Evolutionary conservation across 257 asterid species (phyloP), one percentile per base, ranked within the genome.

Genomic region (Verbena officinalis): DNA sequence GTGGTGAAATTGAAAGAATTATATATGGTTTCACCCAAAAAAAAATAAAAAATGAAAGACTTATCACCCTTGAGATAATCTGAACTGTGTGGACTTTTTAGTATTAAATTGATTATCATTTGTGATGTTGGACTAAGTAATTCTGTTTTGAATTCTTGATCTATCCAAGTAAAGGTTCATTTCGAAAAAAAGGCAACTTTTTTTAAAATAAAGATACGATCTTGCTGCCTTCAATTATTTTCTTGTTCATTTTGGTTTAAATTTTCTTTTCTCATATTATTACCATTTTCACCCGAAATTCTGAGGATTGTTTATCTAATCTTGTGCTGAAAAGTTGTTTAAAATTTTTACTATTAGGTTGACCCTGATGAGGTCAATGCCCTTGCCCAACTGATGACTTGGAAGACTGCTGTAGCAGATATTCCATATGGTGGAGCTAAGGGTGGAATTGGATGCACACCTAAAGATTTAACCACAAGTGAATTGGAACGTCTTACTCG

Each of bases 281-380:
- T 16, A 39, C 16, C n/a, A 33, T 21, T 30, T 36, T 48, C 16
- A 8, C 2, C 7, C 43, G 7, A 55, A 36, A 46, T 30, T 55
- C 4, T 5, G 4, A 9, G 54, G 52, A 12, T 16, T 11, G 16
- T 5, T 24, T 20, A 4, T 42, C 23, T 22, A 43, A 19, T 17
- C 50, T 71, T 48, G 7, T 64, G 21, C 69, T 71, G 61, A 71
- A 62, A 13, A 75, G 69, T 58, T 64, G 4, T 17, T 55, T 15
- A 38, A 27, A 31, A 30, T 58, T 38, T 30, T 40, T 48, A 16
- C 63, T 43, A 11, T 67, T 38, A 87, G 93, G 96, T 87, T 74
- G 95, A 85, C 45, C 89, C 78, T 1, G 96, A 88, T 74, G 95
- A 85, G 75, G 96, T 88, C 65, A 88, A 88, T 71, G 96, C 96